These are phyloP conservation scores for Lactarius evosmus DNA, from an alignment of 768 basidiomycete species.

Conservation along the genomic window DNA sequence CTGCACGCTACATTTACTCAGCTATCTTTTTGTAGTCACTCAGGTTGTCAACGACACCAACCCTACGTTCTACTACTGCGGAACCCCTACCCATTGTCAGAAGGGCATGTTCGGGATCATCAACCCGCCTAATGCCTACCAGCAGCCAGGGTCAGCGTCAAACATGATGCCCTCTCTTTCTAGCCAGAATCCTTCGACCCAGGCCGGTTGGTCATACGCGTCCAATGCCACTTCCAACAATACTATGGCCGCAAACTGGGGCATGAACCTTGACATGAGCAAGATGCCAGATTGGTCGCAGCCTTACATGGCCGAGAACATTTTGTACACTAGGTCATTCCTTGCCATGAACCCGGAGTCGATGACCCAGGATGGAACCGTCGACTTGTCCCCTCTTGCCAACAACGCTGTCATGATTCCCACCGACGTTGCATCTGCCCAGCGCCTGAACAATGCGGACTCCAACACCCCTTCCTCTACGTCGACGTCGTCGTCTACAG, in stretches of 20 bases:
- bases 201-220: constrained; percentile 54
- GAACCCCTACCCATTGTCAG: constrained; percentile 63
- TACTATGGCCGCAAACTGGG: constrained; percentile 53
- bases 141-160: constrained; percentile 45
- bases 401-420: constrained; percentile 57
- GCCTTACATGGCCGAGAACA: constrained; percentile 51
- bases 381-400: constrained; percentile 46
- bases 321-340: constrained; percentile 46
- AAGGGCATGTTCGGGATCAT: constrained; percentile 87
- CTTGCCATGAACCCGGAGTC: constrained; percentile 51
- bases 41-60: constrained; percentile 71
- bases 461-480: constrained; percentile 32
- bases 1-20: constrained; percentile 28
- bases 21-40: constrained; percentile 40
- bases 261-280: constrained; percentile 56
- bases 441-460: constrained; percentile 35
- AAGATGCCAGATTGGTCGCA: constrained; percentile 55
- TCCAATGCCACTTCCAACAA: constrained; percentile 47
- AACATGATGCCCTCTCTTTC: constrained; percentile 48
- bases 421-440: constrained; percentile 49
- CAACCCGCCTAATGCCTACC: constrained; percentile 55
- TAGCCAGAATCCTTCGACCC: constrained; percentile 46
- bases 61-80: constrained; percentile 75
- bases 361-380: constrained; percentile 46
- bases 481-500: constrained; percentile 25